Base-by-base conservation (phyloP, 345 rosid species). In the Salix dunnii region DNA sequence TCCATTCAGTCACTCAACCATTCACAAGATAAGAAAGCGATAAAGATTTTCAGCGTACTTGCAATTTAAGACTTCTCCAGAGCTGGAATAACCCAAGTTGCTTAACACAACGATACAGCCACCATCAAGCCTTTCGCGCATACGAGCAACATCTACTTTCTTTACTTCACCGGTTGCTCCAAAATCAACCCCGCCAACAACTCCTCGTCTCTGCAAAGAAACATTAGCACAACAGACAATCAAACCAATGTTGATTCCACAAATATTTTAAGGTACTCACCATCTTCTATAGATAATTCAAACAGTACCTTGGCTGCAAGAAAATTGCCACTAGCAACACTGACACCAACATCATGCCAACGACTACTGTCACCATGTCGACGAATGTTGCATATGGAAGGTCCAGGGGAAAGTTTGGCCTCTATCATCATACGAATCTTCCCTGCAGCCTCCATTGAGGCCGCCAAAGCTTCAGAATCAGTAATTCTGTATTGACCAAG, bases 61-160 rank as follows among this genome's bases (percentile, higher is more conserved):
- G 99, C 99, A 95, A 81, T 91, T 95, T 53, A 95, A 84, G 80
- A 95, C 98, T 89, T 95, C 98, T 77, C 99, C 99, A 48, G 97
- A 87, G 81, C 97, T 93, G 67, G 99, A 95, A 79, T 91, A 87
- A 14, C 99, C 99, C 76, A 95, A 83, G 88, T 95, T 95, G 88
- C 94, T 95, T 77, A 95, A 71, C 74, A 91, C 75, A 74, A 91
- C 96, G 61, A 95, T 84, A 78, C 96, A 91, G 76, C 93, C 97
- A 83, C 89, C 82, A 80, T 93, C 94, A 82, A 93, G 98, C 84
- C 99, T 89, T 84, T 95, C 91, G 3, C 90, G 82, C 83, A 95
- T 90, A 72, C 97, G 92, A 82, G 82, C 76, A 38, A 90, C 94
- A 75, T 95, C 97, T 74, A 93, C 91, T 82, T 90, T 93, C 87